Evolutionary conservation across 768 basidiomycete genomes (phyloP), one percentile per base, ranked within the genome.

Genomic region (Naganishia antarctica): DNA sequence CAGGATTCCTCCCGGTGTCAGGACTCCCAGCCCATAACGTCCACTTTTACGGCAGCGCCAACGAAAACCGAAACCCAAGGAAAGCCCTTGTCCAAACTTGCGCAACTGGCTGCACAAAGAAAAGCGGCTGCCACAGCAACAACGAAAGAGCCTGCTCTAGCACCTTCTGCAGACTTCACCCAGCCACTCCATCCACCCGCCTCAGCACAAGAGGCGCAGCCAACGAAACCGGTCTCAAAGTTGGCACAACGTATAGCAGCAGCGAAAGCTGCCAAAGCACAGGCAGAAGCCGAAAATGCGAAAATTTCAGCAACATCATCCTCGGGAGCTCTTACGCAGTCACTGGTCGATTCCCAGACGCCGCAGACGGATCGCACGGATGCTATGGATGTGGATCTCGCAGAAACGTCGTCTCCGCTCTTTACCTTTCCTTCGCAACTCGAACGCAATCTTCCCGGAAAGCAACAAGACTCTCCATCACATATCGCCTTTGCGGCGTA

Each of bases 141-240:
- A 29, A 45, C 40, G 4, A 37, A 4, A 21, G 67, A 57, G 23
- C 70, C 7, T 23, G 65, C 28, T 26, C 61, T 25, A 26, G 34
- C 16, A 26, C 25, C 25, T 26, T 29, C 16, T 15, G 29, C 32
- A 26, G 43, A 62, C 6, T 34, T 23, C 18, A 23, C 47, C 29
- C 16, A 34, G 7, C 12, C 53, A 21, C 21, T 25, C 23, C 29
- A 4, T 4, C 6, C 60, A 28, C 4, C 7, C 2, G 40, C 23
- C 47, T 21, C 9, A 37, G 13, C 43, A 2, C 34, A 40, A 13
- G 23, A 48, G 40, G 25, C 34, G 26, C 32, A 41, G 31, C 16
- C 57, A 29, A 31, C n/a, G 7, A 74, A 73, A 62, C 72, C 76
- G 18, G 46, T 74, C 28, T 73, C 76, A 16, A 85, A 85, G 71